phyloP scores from a whole-genome alignment of 495 filamentous ascomycete species.

The Rusavskia elegans region DNA sequence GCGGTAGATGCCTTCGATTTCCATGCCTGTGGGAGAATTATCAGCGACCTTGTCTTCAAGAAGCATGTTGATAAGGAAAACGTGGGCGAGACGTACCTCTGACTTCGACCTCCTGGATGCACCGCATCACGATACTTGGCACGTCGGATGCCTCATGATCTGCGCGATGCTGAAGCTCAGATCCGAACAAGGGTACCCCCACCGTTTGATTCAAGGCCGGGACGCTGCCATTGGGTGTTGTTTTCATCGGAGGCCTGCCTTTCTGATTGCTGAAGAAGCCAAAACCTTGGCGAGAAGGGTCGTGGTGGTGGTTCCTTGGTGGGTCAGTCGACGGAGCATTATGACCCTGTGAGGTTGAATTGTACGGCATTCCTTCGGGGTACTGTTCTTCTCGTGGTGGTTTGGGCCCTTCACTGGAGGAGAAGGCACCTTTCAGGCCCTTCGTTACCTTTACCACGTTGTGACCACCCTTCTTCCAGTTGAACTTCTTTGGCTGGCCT shows the following conservation, averaged over 20 bases:
- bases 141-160: constrained; percentile 84
- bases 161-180: constrained; percentile 70
- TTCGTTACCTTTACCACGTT: constrained; percentile 84
- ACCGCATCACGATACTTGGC: constrained; percentile 77
- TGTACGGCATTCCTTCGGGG: constrained; percentile 36
- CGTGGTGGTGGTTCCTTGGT: constrained; percentile 24
- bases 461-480: constrained; percentile 95
- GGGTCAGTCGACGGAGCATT: constrained; percentile 14
- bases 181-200: constrained; percentile 61
- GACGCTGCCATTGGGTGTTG: constrained; percentile 38
- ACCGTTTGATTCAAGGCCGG: constrained; percentile 6
- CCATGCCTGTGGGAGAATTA: constrained; percentile 60
- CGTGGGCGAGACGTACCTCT: constrained; percentile 35
- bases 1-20: constrained; percentile 93
- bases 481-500: constrained; percentile 85
- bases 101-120: constrained; percentile 93
- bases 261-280: constrained; percentile 49
- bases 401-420: constrained; percentile 34
- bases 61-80: background rate
- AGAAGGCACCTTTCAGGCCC: constrained; percentile 80
- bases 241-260: constrained; percentile 28
- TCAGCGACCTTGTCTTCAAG: background rate
- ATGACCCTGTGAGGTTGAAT: constrained; percentile 17
- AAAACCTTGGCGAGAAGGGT: constrained; percentile 51
- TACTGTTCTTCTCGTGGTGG: constrained; percentile 45